Percentiles rank a stretch among this genome's conserved stretches.
phyloP scores from a whole-genome alignment of 768 basidiomycete species.

The Boletus fagicola region DNA sequence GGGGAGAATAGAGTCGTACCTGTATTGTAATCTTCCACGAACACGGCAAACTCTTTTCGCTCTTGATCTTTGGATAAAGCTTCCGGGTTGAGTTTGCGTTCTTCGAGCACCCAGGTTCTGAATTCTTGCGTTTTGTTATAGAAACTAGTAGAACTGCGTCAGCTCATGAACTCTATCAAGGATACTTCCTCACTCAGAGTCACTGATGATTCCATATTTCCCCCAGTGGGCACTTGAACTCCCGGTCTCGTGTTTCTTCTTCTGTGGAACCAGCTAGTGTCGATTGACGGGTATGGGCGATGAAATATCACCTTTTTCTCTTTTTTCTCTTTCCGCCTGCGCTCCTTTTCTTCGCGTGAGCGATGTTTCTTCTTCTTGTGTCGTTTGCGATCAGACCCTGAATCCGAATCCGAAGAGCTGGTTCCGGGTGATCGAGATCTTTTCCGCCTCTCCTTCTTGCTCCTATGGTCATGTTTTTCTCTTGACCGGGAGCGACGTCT shows the following conservation, averaged over 20 bases:
- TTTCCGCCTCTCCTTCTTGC: slow-evolving; percentile 31
- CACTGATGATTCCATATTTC: slow-evolving; percentile 83
- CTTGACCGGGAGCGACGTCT: slow-evolving; percentile 37
- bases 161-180: slow-evolving; percentile 7
- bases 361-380: slow-evolving; percentile 48
- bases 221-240: slow-evolving; percentile 72
- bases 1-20: slow-evolving; percentile 39
- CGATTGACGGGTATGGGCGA: neutral
- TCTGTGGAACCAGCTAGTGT: slow-evolving; percentile 40
- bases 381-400: slow-evolving; percentile 34
- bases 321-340: slow-evolving; percentile 63
- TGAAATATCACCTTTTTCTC: slow-evolving; percentile 56
- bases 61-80: slow-evolving; percentile 81
- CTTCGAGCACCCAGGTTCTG: slow-evolving; percentile 90
- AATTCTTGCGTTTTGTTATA: slow-evolving; percentile 85
- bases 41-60: slow-evolving; percentile 80
- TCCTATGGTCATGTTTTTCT: slow-evolving; percentile 23
- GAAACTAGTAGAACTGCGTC: slow-evolving; percentile 47
- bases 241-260: slow-evolving; percentile 50
- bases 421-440: slow-evolving; percentile 40
- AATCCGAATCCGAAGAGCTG: slow-evolving; percentile 38
- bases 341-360: slow-evolving; percentile 48
- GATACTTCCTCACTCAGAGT: slow-evolving; percentile 64
- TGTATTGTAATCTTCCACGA: slow-evolving; percentile 83
- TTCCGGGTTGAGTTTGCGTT: slow-evolving; percentile 88